Percentiles rank a stretch among this genome's conserved stretches.
Evolutionary conservation across 768 basidiomycete species (phyloP).

Genomic region (Pseudohyphozyma bogoriensis): DNA sequence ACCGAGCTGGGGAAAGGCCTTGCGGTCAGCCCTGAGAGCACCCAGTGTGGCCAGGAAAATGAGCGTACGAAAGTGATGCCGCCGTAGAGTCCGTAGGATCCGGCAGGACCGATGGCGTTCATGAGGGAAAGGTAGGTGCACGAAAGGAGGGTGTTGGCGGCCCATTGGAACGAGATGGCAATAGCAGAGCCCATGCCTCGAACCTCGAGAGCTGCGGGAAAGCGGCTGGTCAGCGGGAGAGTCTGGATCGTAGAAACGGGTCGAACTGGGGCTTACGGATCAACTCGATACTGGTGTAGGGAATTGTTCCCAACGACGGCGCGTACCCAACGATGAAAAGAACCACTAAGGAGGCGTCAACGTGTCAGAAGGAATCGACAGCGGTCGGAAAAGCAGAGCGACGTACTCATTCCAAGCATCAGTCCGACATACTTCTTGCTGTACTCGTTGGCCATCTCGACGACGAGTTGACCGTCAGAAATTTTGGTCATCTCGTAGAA

Average conservation of each 20-base stretch:
- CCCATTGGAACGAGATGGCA: conserved; percentile 65
- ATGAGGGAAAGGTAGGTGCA: conserved; percentile 69
- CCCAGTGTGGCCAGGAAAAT: no score
- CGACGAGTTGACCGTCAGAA: conserved; percentile 2
- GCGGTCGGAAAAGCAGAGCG: conserved; percentile 57
- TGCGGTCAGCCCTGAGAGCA: no score
- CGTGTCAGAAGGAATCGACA: conserved; percentile 53
- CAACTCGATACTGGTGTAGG: conserved; percentile 63
- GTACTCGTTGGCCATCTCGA: background rate
- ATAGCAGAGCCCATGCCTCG: conserved; percentile 66
- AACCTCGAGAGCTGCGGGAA: conserved; percentile 37
- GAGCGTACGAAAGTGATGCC: conserved; percentile 1
- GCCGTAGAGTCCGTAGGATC: conserved; percentile 8
- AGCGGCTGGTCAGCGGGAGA: background rate
- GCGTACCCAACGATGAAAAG: conserved; percentile 47
- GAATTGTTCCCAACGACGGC: conserved; percentile 79
- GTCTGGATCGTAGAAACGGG: background rate
- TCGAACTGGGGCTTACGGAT: background rate
- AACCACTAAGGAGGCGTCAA: background rate
- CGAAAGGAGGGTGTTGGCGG: conserved; percentile 59
- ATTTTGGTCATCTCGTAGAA: conserved; percentile 65
- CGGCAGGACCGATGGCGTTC: conserved; percentile 36
- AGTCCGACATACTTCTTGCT: conserved; percentile 48
- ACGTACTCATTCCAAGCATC: conserved; percentile 56
- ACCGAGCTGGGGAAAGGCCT: no score